These are phyloP conservation scores for Penstemon eatonii DNA, from an alignment of 257 asterid genomes.

Conservation along the genomic window DNA sequence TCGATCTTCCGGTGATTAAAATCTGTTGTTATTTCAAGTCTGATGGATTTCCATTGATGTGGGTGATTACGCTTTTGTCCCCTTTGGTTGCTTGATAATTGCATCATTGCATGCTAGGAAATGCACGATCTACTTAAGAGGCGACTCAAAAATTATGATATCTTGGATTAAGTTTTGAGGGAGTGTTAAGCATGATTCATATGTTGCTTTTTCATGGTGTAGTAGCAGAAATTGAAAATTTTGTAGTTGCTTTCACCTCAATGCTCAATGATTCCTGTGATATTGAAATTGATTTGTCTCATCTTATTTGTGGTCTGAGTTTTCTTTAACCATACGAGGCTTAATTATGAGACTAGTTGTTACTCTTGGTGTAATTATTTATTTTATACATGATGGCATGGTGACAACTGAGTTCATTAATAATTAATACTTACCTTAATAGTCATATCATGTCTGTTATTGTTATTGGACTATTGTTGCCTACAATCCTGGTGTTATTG, in stretches of 20 bases:
- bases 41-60: constrained; percentile 16
- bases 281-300: no score
- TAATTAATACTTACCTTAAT: neutral
- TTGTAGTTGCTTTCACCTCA: constrained; percentile 12
- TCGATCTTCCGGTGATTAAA: constrained; percentile 27
- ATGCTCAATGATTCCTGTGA: neutral
- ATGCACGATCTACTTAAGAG: constrained; percentile 26
- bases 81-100: constrained; percentile 20
- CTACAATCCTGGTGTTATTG: neutral
- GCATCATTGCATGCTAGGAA: constrained; percentile 20
- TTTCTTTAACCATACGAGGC: neutral
- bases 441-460: constrained; percentile 10
- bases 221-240: neutral
- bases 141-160: constrained; percentile 13
- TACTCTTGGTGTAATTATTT: no score
- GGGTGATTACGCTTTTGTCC: neutral
- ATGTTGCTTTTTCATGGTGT: neutral
- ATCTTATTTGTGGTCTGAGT: neutral
- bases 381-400: no score
- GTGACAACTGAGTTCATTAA: no score
- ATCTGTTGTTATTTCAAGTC: constrained; percentile 3
- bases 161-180: neutral
- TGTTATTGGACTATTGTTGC: constrained; percentile 1
- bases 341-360: no score
- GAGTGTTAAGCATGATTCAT: neutral